Conservation (phyloP, 2,329 filamentous ascomycete species). For the Ambrosiella beaveri region DNA sequence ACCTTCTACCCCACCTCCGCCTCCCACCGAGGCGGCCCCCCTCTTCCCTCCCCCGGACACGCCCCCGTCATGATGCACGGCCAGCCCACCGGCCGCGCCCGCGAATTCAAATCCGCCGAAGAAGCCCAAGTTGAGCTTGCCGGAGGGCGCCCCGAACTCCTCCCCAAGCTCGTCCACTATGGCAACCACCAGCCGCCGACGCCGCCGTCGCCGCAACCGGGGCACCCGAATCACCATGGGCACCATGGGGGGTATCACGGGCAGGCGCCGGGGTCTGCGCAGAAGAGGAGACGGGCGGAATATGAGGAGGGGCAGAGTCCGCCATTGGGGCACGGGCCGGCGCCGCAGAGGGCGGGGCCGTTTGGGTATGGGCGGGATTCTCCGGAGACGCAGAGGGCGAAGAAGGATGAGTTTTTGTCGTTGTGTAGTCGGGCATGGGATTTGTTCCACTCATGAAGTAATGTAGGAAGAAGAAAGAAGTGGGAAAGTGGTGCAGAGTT, state of each 20-base stretch:
- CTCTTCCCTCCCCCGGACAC: conserved; percentile 63
- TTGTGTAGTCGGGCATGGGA: conserved; percentile 90
- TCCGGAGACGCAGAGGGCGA: conserved; percentile 64
- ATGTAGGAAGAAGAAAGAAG: conserved; percentile 17
- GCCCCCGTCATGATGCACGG: conserved; percentile 35
- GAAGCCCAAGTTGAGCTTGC: conserved; percentile 83
- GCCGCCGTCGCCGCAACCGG: conserved; percentile 60
- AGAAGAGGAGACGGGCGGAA: conserved; percentile 68
- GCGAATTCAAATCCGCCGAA: conserved; percentile 90
- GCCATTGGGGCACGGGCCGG: conserved; percentile 59
- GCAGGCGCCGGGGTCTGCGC: conserved; percentile 28
- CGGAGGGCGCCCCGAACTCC: conserved; percentile 77
- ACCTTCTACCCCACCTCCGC: conserved; percentile 38
- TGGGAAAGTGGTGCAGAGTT: neutral
- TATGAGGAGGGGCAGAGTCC: conserved; percentile 87
- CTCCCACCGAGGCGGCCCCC: conserved; percentile 32
- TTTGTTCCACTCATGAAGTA: conserved; percentile 66
- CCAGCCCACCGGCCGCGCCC: conserved; percentile 42
- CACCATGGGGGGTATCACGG: conserved; percentile 23
- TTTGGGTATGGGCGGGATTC: conserved; percentile 71
- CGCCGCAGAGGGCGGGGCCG: conserved; percentile 43
- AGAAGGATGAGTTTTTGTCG: conserved; percentile 82
- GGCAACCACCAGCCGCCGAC: conserved; percentile 85
- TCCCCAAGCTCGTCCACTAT: conserved; percentile 91
- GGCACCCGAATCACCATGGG: conserved; percentile 17